Base-by-base conservation (phyloP, 495 filamentous ascomycete genomes). In the Wilcoxina mikolae region DNA sequence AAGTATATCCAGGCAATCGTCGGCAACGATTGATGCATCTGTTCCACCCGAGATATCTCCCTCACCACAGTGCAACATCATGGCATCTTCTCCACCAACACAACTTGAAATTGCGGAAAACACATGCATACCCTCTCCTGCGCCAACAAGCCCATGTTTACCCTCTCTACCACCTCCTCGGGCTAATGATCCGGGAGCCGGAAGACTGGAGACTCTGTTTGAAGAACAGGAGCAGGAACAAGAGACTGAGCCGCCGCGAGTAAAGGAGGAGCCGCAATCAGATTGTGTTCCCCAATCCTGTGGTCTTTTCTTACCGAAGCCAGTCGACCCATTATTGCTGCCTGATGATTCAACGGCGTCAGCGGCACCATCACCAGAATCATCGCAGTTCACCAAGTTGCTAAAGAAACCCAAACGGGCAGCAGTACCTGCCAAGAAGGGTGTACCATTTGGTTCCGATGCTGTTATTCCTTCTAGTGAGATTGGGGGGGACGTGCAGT, bases 401-500 rank as follows among this genome's bases (percentile, higher is more conserved):
- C 25, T 29, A 27, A 15, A 4, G 46, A 27, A 28, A 49, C 46
- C 46, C 9, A 64, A 62, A 18, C 25, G 54, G 23, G 22, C 25
- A 27, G 12, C 18, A 49, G 20, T n/a, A 56, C 39, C 35, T 39
- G 35, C 35, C 15, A 49, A 49, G 23, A 49, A 49, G 46, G 46
- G 22, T 9, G 38, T 33, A 29, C 18, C 20, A 27, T 26, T 51
- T 44, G 51, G 42, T 39, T 59, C 43, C n/a, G 60, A 64, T 26
- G 23, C 38, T 10, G 56, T 53, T 41, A 56, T 48, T 50, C 43
- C 46, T 7, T 64, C 60, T 26, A 64, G 60, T 51, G 60, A 64
- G 50, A 59, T 62, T 25, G 60, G 60, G 15, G 60, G 63, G 68
- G 68, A 15, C 64, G 66, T 55, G 62, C 71, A 49, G 42, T 65